Evolutionary conservation across 371 early-diverging fungal species (phyloP).

Genomic region (Syncephalis plumigaleata): DNA sequence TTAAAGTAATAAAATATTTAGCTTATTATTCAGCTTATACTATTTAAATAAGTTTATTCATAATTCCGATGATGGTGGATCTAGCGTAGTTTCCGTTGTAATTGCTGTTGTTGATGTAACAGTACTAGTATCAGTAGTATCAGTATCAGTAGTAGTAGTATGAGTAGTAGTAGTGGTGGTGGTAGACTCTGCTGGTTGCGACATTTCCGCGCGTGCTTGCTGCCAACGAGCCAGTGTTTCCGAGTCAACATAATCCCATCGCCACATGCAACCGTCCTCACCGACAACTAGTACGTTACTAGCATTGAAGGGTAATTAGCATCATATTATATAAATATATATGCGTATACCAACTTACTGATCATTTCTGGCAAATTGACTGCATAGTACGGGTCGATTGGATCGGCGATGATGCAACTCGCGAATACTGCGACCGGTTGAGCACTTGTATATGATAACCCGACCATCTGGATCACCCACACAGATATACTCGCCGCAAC

Average conservation of each 20-base stretch:
- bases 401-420: constrained; percentile 61
- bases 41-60: no score
- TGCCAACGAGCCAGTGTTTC: constrained; percentile 55
- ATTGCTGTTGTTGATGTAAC: no score
- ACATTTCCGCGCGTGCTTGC: neutral
- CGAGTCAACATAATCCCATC: constrained; percentile 65
- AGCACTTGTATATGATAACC: constrained; percentile 44
- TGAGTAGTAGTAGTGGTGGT: no score
- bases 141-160: no score
- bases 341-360: constrained; percentile 21
- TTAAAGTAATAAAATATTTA: no score
- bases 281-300: constrained; percentile 56
- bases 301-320: neutral
- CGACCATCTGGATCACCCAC: constrained; percentile 54
- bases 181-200: no score
- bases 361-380: constrained; percentile 57
- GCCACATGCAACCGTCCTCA: constrained; percentile 67
- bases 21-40: no score
- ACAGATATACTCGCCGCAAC: constrained; percentile 50
- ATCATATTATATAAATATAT: neutral
- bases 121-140: no score
- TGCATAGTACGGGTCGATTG: constrained; percentile 55
- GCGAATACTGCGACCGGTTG: constrained; percentile 36
- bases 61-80: no score
- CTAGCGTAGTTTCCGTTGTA: no score